Evolutionary conservation across 208 protist genomes (phyloP).

Genomic region (Wallacemonas rigidus): DNA sequence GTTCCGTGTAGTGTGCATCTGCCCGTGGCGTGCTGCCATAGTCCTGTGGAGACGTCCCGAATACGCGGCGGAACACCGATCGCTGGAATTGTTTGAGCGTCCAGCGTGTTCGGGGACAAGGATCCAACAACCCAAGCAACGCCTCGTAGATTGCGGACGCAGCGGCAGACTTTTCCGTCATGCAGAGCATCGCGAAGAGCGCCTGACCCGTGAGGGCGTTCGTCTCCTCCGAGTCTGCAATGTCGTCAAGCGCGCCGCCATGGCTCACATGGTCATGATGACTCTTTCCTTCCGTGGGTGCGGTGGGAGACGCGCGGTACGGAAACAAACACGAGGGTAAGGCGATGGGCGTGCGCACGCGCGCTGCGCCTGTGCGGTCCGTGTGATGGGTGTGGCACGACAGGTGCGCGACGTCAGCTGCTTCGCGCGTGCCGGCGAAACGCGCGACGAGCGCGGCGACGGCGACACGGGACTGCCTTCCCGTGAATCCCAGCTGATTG

Average conservation of each 20-base stretch:
- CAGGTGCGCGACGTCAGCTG: neutral
- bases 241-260: no score
- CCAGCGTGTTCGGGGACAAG: constrained; percentile 30
- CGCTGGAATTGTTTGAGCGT: constrained; percentile 31
- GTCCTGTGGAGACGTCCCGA: neutral
- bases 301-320: neutral
- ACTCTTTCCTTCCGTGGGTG: neutral
- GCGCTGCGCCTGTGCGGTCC: no score
- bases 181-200: constrained; percentile 15
- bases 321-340: constrained; percentile 8
- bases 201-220: neutral
- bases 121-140: constrained; percentile 36
- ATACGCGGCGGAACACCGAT: constrained; percentile 21
- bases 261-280: no score
- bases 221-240: neutral
- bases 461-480: neutral
- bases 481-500: constrained; percentile 2
- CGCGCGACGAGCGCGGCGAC: neutral
- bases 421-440: neutral
- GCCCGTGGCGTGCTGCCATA: no score
- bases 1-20: no score
- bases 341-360: neutral
- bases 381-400: no score
- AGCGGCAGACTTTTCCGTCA: constrained; percentile 7
- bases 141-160: constrained; percentile 15